Percentiles rank a stretch among this genome's conserved stretches.
These are phyloP conservation scores for Plasmodium sp. DNA, from an alignment of 169 alveolate species.

Conservation along the genomic window DNA sequence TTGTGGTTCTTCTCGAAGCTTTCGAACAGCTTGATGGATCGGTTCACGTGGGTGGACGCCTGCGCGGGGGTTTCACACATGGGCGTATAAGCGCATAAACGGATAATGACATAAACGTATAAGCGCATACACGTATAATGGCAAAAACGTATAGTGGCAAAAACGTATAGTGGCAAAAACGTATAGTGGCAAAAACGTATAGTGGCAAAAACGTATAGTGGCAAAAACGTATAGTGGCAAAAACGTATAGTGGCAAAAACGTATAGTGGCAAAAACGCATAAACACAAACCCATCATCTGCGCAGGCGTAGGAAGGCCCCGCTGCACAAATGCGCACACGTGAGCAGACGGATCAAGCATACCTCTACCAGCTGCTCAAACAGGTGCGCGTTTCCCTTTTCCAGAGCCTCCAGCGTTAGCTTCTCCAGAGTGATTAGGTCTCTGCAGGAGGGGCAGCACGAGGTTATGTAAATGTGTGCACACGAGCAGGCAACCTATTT, in stretches of 20 bases:
- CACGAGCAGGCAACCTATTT: background rate
- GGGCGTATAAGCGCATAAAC: background rate
- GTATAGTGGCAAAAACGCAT: too few species aligned
- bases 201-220: too few species aligned
- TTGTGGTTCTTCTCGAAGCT: slow-evolving; percentile 23
- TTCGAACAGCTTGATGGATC: slow-evolving; percentile 28
- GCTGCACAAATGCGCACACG: background rate
- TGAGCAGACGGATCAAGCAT: background rate
- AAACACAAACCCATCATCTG: background rate
- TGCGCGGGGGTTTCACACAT: background rate
- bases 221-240: too few species aligned
- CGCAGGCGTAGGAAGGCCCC: background rate
- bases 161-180: too few species aligned
- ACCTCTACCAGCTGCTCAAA: slow-evolving; percentile 65
- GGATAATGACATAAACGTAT: too few species aligned
- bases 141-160: too few species aligned
- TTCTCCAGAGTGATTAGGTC: slow-evolving; percentile 40
- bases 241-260: too few species aligned
- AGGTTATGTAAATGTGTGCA: background rate
- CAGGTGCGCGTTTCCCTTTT: slow-evolving; percentile 37
- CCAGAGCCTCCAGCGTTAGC: slow-evolving; percentile 58
- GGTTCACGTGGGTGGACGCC: slow-evolving; percentile 54
- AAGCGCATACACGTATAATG: too few species aligned
- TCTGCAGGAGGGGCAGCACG: slow-evolving; percentile 9
- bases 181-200: too few species aligned